These are phyloP conservation scores for Evernia prunastri DNA, from an alignment of 495 filamentous ascomycete species.

Conservation along the genomic window DNA sequence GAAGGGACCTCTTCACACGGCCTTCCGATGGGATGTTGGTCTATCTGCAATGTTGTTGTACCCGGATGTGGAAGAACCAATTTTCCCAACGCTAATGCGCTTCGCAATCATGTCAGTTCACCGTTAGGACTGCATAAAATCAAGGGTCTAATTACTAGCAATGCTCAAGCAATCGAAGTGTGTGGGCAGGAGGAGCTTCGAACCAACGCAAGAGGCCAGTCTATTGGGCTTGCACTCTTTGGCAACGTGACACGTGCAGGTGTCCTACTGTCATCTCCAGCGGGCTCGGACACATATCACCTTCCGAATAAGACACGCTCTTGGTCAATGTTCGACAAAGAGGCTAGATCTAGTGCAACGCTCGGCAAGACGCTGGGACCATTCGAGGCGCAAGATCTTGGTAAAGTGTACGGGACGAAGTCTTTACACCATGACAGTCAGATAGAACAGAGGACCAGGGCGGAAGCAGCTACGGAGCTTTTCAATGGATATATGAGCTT, in stretches of 20 bases:
- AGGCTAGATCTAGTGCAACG: background rate
- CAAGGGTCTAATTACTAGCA: background rate
- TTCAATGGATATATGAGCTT: background rate
- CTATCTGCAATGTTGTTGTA: slow-evolving; percentile 42
- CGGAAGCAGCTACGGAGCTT: background rate
- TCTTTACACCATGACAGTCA: background rate
- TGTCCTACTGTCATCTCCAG: background rate
- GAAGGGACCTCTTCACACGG: slow-evolving; percentile 42
- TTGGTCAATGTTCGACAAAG: background rate
- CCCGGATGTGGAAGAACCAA: slow-evolving; percentile 41
- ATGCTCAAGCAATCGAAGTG: background rate
- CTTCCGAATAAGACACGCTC: background rate
- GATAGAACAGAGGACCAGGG: background rate
- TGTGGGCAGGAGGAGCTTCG: slow-evolving; percentile 3
- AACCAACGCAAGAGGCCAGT: background rate
- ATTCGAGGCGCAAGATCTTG: background rate
- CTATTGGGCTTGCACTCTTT: background rate
- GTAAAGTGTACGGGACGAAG: background rate
- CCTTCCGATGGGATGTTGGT: slow-evolving; percentile 43
- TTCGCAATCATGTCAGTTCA: background rate
- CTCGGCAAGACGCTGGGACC: background rate
- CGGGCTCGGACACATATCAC: background rate
- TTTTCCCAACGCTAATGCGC: slow-evolving; percentile 24
- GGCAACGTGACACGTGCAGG: background rate
- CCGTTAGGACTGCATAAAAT: background rate